Evolutionary conservation across 495 filamentous ascomycete species (phyloP).

Genomic region (Lasiosphaeris hirsuta): DNA sequence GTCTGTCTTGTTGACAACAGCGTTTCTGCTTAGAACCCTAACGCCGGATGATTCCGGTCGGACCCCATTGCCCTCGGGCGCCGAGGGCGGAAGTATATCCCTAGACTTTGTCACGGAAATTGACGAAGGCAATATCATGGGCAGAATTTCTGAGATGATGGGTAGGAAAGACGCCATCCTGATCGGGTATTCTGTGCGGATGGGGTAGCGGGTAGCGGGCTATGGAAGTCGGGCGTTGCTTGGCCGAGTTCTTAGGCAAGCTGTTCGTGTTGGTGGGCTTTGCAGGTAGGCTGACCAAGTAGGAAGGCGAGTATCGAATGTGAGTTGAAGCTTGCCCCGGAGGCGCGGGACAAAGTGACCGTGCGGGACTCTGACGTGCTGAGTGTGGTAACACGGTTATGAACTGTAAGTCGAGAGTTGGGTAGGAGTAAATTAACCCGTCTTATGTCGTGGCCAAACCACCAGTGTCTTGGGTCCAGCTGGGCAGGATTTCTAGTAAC

Average conservation of each 20-base stretch:
- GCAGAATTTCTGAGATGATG: slow-evolving; percentile 46
- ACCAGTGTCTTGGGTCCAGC: no score
- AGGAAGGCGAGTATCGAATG: slow-evolving; percentile 5
- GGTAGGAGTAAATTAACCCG: no score
- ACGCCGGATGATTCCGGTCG: slow-evolving; percentile 31
- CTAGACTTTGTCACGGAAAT: slow-evolving; percentile 43
- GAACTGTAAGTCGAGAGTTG: no score
- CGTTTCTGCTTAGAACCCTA: slow-evolving; percentile 53
- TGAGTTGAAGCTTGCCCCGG: neutral
- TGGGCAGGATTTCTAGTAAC: no score
- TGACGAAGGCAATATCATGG: slow-evolving; percentile 47
- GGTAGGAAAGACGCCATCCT: slow-evolving; percentile 48
- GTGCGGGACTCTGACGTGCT: no score
- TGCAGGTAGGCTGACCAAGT: slow-evolving; percentile 7
- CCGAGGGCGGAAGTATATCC: slow-evolving; percentile 37
- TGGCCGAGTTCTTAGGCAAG: no score
- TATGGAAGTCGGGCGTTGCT: no score
- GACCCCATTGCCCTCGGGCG: slow-evolving; percentile 18
- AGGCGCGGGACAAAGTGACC: no score
- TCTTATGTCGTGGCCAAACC: no score
- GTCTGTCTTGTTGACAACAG: slow-evolving; percentile 56
- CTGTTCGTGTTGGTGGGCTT: no score
- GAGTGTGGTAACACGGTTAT: no score
- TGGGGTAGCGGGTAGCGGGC: no score
- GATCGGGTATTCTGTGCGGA: neutral